Evolutionary conservation across 2,329 filamentous ascomycete genomes (phyloP).

Genomic region (Trichoderma gracile): DNA sequence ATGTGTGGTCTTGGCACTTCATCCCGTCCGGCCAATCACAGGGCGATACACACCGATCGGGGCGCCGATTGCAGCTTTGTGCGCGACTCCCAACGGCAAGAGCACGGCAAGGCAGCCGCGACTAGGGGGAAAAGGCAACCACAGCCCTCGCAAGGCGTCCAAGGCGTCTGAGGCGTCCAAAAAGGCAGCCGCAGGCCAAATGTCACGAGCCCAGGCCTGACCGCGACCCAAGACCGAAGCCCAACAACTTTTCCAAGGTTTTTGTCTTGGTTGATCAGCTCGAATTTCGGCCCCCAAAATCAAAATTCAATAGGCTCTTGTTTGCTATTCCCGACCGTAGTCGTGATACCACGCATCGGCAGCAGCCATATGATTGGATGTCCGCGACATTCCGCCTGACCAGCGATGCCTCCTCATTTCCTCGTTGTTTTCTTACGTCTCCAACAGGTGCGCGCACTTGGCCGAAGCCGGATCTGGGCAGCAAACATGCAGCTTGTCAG

Average conservation of each 20-base stretch:
- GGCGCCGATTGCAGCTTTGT: no score
- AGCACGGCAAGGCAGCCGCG: conserved; percentile 9
- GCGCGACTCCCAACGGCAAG: background rate
- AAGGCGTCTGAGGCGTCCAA: background rate
- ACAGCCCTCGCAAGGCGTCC: conserved; percentile 19
- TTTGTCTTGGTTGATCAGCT: no score
- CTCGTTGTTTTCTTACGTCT: no score
- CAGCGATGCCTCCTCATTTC: no score
- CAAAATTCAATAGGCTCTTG: no score
- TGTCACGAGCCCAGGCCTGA: conserved; percentile 2
- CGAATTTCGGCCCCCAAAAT: no score
- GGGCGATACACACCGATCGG: conserved; percentile 1
- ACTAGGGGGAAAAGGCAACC: conserved; percentile 7
- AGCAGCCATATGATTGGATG: no score
- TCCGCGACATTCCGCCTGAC: no score
- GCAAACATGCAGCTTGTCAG: conserved; percentile 1
- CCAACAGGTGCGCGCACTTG: background rate
- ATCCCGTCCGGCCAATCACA: conserved; percentile 22
- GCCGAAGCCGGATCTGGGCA: background rate
- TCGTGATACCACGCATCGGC: no score
- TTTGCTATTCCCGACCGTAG: no score
- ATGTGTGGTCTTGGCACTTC: no score
- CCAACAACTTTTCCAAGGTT: conserved; percentile 10
- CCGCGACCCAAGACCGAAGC: conserved; percentile 16
- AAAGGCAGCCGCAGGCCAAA: background rate